Evolutionary conservation across 2,329 filamentous ascomycete species (phyloP).

Genomic region (Talaromyces piceae): DNA sequence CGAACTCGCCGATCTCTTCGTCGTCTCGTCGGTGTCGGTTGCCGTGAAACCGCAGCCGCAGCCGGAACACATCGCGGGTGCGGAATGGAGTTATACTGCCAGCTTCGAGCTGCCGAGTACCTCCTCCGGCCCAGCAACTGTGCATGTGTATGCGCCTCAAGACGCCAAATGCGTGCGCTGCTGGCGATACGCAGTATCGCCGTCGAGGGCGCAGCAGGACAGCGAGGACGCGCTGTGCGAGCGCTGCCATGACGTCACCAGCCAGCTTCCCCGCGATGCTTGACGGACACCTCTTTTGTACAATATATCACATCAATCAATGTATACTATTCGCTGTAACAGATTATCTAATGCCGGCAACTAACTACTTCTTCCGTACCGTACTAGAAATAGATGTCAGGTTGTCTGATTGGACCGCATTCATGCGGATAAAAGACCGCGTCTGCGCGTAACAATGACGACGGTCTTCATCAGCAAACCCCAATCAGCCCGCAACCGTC

Average conservation of each 20-base stretch:
- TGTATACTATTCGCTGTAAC: background rate
- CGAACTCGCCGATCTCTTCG: slow-evolving; percentile 59
- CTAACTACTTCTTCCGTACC: background rate
- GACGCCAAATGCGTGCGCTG: slow-evolving; percentile 74
- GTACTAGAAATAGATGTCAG: no score
- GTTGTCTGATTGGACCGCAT: slow-evolving; percentile 1
- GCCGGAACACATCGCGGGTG: slow-evolving; percentile 21
- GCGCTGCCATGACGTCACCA: slow-evolving; percentile 63
- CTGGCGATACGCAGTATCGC: slow-evolving; percentile 75
- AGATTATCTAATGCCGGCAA: background rate
- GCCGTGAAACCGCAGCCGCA: slow-evolving; percentile 20
- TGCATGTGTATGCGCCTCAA: slow-evolving; percentile 41
- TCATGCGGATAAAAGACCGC: background rate
- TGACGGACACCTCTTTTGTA: background rate
- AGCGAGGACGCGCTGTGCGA: slow-evolving; percentile 59
- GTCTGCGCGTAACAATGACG: slow-evolving; percentile 3
- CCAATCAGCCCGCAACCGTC: background rate
- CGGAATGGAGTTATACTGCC: slow-evolving; percentile 37
- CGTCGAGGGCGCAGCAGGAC: slow-evolving; percentile 14
- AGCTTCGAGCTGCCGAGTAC: slow-evolving; percentile 33
- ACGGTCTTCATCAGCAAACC: background rate
- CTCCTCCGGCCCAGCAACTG: slow-evolving; percentile 20
- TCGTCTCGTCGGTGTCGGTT: slow-evolving; percentile 56
- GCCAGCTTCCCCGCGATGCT: slow-evolving; percentile 20
- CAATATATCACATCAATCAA: slow-evolving; percentile 1